Evolutionary conservation across 106 monocot genomes (phyloP).

Genomic region (Triglochin maritima): DNA sequence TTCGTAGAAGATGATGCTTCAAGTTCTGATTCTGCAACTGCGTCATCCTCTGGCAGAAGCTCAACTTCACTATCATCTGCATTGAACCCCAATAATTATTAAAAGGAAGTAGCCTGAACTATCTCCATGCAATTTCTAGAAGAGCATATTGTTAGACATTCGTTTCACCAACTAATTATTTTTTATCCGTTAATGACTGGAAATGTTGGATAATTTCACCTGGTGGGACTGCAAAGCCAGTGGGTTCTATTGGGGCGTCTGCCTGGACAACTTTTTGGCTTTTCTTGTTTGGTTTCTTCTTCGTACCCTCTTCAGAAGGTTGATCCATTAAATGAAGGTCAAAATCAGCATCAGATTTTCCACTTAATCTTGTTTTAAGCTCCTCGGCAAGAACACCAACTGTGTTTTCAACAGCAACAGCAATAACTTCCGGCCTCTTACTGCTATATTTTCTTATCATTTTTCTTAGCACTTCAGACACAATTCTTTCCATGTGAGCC

Average conservation of each 20-base stretch:
- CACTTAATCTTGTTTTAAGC: slow-evolving; percentile 37
- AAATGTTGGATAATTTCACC: too few relatives aligned
- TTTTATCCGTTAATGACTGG: too few relatives aligned
- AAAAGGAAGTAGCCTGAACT: neutral
- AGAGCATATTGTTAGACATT: neutral
- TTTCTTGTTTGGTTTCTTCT: slow-evolving; percentile 18
- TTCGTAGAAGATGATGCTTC: slow-evolving; percentile 18
- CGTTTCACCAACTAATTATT: too few relatives aligned
- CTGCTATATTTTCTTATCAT: slow-evolving; percentile 89
- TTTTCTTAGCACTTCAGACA: slow-evolving; percentile 83
- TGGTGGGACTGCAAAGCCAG: too few relatives aligned
- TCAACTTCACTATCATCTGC: slow-evolving; percentile 31
- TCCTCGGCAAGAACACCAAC: slow-evolving; percentile 47
- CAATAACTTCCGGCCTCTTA: slow-evolving; percentile 89
- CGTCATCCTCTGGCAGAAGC: slow-evolving; percentile 8
- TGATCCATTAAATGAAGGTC: slow-evolving; percentile 14
- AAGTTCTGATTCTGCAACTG: slow-evolving; percentile 5
- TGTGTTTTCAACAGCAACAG: slow-evolving; percentile 74
- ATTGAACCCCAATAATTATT: neutral
- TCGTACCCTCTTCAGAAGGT: slow-evolving; percentile 11
- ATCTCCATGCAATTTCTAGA: neutral
- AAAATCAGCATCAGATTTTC: slow-evolving; percentile 28
- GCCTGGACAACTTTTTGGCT: slow-evolving; percentile 13
- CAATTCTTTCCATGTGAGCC: slow-evolving; percentile 84
- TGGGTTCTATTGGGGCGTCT: neutral